Evolutionary conservation across 768 basidiomycete species (phyloP).

Genomic region (Fomitopsis pulvina): DNA sequence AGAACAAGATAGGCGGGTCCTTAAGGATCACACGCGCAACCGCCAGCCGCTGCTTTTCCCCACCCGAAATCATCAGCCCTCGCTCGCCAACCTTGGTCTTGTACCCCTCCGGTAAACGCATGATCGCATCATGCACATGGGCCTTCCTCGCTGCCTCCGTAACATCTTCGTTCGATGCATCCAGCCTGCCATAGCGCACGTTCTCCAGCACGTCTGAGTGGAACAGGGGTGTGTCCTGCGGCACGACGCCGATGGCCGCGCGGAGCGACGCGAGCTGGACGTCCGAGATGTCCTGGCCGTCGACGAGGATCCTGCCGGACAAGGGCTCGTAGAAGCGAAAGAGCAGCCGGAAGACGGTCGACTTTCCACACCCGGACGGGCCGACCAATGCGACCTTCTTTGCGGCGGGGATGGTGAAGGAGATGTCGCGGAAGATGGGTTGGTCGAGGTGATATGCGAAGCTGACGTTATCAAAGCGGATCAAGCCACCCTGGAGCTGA

Average conservation of each 20-base stretch:
- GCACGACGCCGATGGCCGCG: conserved; percentile 82
- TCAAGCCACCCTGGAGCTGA: conserved; percentile 70
- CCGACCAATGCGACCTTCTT: conserved; percentile 98
- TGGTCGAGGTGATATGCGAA: conserved; percentile 92
- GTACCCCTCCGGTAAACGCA: conserved; percentile 81
- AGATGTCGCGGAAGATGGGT: conserved; percentile 83
- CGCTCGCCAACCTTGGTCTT: conserved; percentile 90
- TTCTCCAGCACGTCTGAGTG: conserved; percentile 95
- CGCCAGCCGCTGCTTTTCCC: conserved; percentile 95
- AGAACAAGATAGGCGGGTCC: conserved; percentile 94
- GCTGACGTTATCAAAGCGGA: conserved; percentile 86
- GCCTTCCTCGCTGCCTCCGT: conserved; percentile 78
- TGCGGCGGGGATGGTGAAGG: conserved; percentile 90
- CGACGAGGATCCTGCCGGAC: conserved; percentile 75
- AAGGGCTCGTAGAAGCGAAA: conserved; percentile 91
- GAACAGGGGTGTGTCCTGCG: conserved; percentile 97
- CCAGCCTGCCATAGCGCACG: conserved; percentile 84
- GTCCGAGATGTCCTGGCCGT: conserved; percentile 79
- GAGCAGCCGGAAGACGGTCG: conserved; percentile 83
- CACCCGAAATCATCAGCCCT: conserved; percentile 96
- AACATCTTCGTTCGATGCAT: conserved; percentile 81
- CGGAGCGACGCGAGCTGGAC: conserved; percentile 71
- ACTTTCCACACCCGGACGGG: conserved; percentile 95
- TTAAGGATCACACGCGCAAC: conserved; percentile 90
- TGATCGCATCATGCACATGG: conserved; percentile 77